Evolutionary conservation across 202 grass and related monocot genomes (phyloP).

Genomic region (Thinopyrum obtusiflorum): DNA sequence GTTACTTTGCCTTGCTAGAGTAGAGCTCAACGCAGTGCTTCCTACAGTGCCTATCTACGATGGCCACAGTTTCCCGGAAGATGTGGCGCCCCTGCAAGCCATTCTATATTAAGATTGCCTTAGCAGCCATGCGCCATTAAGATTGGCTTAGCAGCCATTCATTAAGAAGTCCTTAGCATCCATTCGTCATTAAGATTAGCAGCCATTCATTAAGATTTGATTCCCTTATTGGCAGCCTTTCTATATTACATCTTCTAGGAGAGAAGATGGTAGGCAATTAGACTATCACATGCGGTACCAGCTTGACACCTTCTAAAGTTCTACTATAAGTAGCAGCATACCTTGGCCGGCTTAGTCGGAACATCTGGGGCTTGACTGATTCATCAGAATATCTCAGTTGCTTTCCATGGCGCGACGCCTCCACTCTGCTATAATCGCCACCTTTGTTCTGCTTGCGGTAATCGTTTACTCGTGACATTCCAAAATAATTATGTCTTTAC

Average conservation of each 20-base stretch:
- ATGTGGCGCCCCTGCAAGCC: too few species aligned
- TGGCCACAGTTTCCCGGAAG: too few species aligned
- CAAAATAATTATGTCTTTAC: constrained; percentile 10
- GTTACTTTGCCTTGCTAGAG: too few species aligned
- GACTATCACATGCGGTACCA: background rate
- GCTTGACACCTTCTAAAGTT: constrained; percentile 1
- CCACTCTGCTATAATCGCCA: background rate
- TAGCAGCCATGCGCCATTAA: background rate
- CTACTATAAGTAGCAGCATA: constrained; percentile 22
- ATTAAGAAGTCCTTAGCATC: background rate
- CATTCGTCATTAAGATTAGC: background rate
- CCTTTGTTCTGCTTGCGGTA: constrained; percentile 9
- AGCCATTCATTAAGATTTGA: background rate
- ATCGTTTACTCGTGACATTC: background rate
- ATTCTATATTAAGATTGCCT: background rate
- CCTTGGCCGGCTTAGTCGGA: background rate
- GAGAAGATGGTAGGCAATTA: background rate
- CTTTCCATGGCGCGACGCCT: background rate
- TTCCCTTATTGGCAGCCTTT: background rate
- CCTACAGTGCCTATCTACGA: too few species aligned
- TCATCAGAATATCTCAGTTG: background rate
- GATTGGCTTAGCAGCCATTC: background rate
- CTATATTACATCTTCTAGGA: background rate
- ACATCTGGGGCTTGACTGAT: background rate
- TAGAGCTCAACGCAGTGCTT: too few species aligned